Evolutionary conservation across 345 rosid species (phyloP), one percentile per base, ranked within the genome.

Genomic region (Salix viminalis): DNA sequence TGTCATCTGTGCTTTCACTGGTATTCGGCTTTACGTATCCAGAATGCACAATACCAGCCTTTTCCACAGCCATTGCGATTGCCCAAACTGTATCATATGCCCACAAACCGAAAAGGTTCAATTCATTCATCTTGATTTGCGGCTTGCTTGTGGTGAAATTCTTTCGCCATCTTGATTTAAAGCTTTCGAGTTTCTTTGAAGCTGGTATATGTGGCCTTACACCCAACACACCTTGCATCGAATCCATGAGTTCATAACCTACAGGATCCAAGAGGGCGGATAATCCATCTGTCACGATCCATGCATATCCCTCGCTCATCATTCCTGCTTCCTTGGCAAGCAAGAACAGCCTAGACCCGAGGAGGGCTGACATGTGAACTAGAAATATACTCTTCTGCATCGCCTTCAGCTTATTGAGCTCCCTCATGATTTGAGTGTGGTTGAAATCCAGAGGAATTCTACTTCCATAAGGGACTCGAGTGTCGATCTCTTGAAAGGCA

Each of bases 71-170:
- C 72, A 65, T 73, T 46, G 89, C 89, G 37, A 84, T 50, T 73
- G 86, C 89, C 69, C 82, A 81, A 67, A 80, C 30, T 13, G 84
- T 68, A 78, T 86, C 89, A 80, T 84, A 86, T 16, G 85, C 87
- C 85, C 85, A 65, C n/a, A 84, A 52, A 16, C 76, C 76, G n/a
- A 67, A 80, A 34, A 71, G 37, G 37, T 65, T 67, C 0, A 48
- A 44, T 52, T 65, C 80, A 11, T n/a, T n/a, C 18, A 46, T 28
- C 19, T 14, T n/a, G 16, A 16, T 68, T 6, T 32, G 44, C 14
- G 79, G 56, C 41, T 74, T 66, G 65, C 24, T 23, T 39, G 65
- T 46, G 37, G 0, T 34, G 72, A 73, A 4, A 15, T 67, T 77
- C 36, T 36, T 79, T 39, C 72, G 70, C 84, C 79, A 86, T 77